Evolutionary conservation across 148 eudicot species (phyloP).

Genomic region (Cornus florida): DNA sequence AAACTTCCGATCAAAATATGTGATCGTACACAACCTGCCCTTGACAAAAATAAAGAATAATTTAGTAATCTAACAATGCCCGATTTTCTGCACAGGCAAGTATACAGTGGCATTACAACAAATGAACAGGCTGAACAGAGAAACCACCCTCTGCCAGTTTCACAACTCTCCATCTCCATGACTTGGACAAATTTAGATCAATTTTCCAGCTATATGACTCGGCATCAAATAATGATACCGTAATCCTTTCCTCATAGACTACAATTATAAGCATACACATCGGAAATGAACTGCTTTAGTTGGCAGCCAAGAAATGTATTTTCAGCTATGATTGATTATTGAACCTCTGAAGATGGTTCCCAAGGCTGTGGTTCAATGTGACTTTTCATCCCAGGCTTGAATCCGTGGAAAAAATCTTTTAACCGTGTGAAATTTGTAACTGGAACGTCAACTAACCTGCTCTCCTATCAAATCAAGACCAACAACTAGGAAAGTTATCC

Average conservation of each 20-base stretch:
- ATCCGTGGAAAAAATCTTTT: not conserved
- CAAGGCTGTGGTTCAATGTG: not conserved
- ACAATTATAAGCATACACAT: not conserved
- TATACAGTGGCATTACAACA: not conserved
- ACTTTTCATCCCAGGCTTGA: not conserved
- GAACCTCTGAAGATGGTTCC: not conserved
- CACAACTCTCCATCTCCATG: not conserved
- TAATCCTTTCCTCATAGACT: not conserved
- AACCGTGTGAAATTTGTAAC: not conserved
- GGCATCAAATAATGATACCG: not conserved
- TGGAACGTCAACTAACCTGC: conserved; percentile 59
- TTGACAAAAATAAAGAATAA: conserved; percentile 23
- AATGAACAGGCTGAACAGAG: not conserved
- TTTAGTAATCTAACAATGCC: conserved; percentile 5
- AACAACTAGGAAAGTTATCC: conserved; percentile 77
- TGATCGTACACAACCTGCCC: conserved; percentile 10
- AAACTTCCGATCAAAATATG: conserved; percentile 6
- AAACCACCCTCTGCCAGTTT: not conserved
- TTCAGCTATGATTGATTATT: conserved; percentile 1
- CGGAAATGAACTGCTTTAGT: not conserved
- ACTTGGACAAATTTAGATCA: not conserved
- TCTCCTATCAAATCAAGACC: conserved; percentile 98
- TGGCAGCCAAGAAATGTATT: not conserved
- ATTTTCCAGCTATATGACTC: not conserved
- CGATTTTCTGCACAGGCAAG: not conserved